These are phyloP conservation scores for Cercospora sp. DNA, from an alignment of 2,329 filamentous ascomycete species.

Conservation along the genomic window DNA sequence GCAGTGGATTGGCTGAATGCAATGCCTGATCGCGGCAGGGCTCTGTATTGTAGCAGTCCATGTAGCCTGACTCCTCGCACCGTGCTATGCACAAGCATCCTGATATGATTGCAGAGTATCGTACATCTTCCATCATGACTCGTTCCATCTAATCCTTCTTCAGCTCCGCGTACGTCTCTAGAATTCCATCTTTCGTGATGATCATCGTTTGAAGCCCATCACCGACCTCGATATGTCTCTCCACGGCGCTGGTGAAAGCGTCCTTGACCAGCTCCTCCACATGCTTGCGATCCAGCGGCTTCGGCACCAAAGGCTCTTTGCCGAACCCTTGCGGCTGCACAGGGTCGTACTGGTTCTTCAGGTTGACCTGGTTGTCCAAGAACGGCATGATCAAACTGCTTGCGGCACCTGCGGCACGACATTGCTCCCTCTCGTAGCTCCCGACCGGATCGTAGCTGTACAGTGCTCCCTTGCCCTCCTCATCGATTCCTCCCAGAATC, in stretches of 20 bases:
- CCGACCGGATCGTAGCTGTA: constrained; percentile 98
- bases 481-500: constrained; percentile 90
- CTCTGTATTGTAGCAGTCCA: neutral
- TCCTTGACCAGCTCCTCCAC: constrained; percentile 91
- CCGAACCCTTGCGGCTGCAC: constrained; percentile 81
- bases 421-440: constrained; percentile 96
- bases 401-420: constrained; percentile 85
- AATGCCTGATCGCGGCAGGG: neutral
- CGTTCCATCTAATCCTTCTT: constrained; percentile 71
- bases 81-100: constrained; percentile 18
- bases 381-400: constrained; percentile 94
- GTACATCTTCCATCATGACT: constrained; percentile 9
- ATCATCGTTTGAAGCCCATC: constrained; percentile 95
- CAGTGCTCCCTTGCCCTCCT: constrained; percentile 88
- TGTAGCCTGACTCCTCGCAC: constrained; percentile 16
- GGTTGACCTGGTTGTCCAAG: constrained; percentile 98
- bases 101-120: constrained; percentile 16
- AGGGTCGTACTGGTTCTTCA: constrained; percentile 96
- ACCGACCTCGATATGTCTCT: constrained; percentile 98
- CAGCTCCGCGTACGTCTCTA: constrained; percentile 78
- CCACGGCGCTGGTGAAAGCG: constrained; percentile 95
- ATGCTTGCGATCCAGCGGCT: constrained; percentile 68
- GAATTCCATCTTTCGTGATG: constrained; percentile 82
- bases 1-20: neutral
- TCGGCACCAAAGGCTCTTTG: constrained; percentile 66